phyloP scores from a whole-genome alignment of 768 basidiomycete genomes.

The Thelephora ganbajun region DNA sequence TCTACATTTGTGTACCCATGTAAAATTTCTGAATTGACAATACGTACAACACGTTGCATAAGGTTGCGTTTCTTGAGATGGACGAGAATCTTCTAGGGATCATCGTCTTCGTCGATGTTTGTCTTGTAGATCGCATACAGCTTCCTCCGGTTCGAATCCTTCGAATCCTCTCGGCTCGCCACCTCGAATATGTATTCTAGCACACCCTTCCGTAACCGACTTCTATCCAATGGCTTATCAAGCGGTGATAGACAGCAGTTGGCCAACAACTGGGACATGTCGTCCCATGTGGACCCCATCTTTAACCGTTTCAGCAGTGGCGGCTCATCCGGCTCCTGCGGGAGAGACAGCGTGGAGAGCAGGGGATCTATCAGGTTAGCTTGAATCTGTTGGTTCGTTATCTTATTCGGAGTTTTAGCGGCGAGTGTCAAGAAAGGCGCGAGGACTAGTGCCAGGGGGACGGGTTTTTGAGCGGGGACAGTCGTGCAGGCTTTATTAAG shows the following conservation, averaged over 20 bases:
- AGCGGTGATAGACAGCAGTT: too few relatives aligned
- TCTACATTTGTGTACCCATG: too few relatives aligned
- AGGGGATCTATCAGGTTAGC: slow-evolving; percentile 58
- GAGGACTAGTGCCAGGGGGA: slow-evolving; percentile 41
- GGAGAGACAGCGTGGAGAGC: slow-evolving; percentile 16
- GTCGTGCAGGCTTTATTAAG: slow-evolving; percentile 46
- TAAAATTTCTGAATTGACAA: too few relatives aligned
- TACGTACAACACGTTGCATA: too few relatives aligned
- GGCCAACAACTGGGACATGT: too few relatives aligned
- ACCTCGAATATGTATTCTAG: slow-evolving; percentile 54
- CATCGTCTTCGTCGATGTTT: slow-evolving; percentile 28
- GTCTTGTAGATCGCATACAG: slow-evolving; percentile 74
- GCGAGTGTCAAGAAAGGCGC: slow-evolving; percentile 62
- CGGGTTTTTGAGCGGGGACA: slow-evolving; percentile 14
- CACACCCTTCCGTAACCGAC: slow-evolving; percentile 36
- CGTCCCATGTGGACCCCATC: too few relatives aligned
- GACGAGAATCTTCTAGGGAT: too few relatives aligned
- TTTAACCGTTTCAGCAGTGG: too few relatives aligned
- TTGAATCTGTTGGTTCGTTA: slow-evolving; percentile 64
- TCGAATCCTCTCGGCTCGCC: slow-evolving; percentile 61
- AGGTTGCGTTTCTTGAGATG: too few relatives aligned
- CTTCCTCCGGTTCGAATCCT: slow-evolving; percentile 68
- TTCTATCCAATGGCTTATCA: slow-evolving; percentile 11
- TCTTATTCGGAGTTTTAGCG: slow-evolving; percentile 46
- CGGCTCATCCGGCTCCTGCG: too few relatives aligned